Conservation (phyloP, 2,329 filamentous ascomycete genomes). For the Sporothrix euskadiensis region DNA sequence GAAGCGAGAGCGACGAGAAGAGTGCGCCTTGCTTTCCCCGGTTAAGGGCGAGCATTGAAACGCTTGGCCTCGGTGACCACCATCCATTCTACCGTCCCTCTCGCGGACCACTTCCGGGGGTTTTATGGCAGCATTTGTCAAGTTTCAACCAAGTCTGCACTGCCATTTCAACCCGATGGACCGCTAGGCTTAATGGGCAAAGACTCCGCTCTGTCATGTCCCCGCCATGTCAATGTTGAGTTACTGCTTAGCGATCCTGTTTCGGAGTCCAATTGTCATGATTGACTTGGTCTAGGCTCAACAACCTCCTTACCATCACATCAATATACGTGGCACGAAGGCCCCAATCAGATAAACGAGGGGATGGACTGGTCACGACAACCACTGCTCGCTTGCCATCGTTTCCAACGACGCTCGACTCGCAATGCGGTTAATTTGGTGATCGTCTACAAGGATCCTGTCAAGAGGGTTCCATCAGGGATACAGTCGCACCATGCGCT, state of each 20-base stretch:
- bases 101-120: conserved; percentile 6
- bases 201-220: neutral
- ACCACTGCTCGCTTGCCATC: neutral
- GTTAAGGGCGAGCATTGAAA: neutral
- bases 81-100: neutral
- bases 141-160: conserved; percentile 20
- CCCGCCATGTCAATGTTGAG: neutral
- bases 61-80: neutral
- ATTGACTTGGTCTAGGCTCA: neutral
- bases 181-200: neutral
- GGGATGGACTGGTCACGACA: neutral
- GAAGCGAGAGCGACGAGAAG: neutral
- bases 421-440: conserved; percentile 21
- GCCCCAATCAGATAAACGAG: conserved; percentile 6
- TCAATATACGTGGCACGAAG: neutral
- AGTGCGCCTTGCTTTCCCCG: neutral
- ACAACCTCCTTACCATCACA: neutral
- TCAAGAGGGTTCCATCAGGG: conserved; percentile 21
- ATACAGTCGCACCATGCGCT: conserved; percentile 31
- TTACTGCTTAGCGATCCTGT: conserved; percentile 9
- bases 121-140: conserved; percentile 24
- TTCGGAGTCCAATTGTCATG: neutral
- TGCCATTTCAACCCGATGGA: neutral
- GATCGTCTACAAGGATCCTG: conserved; percentile 29
- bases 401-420: neutral